Evolutionary conservation across 331 rosid genomes (phyloP).

Genomic region (Acacia concinna): DNA sequence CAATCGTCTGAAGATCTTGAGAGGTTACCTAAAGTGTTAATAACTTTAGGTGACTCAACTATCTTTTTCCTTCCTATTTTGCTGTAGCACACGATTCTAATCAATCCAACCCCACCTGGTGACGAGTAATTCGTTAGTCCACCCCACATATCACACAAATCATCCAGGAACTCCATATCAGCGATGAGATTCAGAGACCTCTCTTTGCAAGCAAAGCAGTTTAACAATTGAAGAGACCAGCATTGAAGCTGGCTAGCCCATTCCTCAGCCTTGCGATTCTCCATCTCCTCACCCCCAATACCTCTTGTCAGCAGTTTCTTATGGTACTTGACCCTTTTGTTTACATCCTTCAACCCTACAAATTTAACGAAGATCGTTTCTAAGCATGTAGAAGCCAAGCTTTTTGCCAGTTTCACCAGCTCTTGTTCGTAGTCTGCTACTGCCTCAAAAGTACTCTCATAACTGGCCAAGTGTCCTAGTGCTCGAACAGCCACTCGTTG

Average conservation of each 20-base stretch:
- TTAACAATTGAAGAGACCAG: constrained; percentile 74
- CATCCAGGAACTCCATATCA: constrained; percentile 45
- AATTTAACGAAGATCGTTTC: constrained; percentile 51
- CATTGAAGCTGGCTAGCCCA: constrained; percentile 88
- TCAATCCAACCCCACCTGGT: constrained; percentile 35
- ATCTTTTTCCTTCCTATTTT: constrained; percentile 11
- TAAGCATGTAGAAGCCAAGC: constrained; percentile 62
- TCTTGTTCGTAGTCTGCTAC: constrained; percentile 54
- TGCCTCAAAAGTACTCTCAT: constrained; percentile 56
- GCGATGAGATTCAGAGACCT: constrained; percentile 61
- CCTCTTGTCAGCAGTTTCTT: constrained; percentile 75
- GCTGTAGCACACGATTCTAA: constrained; percentile 38
- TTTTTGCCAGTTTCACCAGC: constrained; percentile 50
- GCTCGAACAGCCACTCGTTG: constrained; percentile 81
- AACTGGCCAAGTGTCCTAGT: constrained; percentile 82
- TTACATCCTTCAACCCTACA: constrained; percentile 43
- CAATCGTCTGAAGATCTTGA: constrained; percentile 18
- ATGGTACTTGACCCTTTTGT: constrained; percentile 53
- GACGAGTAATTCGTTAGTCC: constrained; percentile 70
- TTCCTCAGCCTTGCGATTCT: constrained; percentile 78
- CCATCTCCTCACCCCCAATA: constrained; percentile 67
- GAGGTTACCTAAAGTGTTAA: neutral
- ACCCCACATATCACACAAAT: constrained; percentile 81
- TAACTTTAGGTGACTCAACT: constrained; percentile 30
- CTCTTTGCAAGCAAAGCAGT: constrained; percentile 78